Evolutionary conservation across 139 green algal genomes (phyloP).

Genomic region (Dunaliella primolecta): DNA sequence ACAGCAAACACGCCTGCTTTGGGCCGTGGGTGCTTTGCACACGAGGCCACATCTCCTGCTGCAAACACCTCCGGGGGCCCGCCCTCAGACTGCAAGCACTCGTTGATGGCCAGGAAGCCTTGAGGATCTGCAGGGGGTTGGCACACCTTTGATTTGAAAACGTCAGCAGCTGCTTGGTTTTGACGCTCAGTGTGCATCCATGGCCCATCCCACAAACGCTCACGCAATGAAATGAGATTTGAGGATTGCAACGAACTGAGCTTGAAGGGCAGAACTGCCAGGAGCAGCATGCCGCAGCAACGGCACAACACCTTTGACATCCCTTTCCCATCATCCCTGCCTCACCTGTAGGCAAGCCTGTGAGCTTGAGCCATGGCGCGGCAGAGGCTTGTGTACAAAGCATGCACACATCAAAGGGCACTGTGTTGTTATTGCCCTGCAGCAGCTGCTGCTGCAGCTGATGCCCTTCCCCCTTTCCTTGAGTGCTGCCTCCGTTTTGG

Average conservation of each 20-base stretch:
- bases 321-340: no score
- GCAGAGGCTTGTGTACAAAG: conserved; percentile 91
- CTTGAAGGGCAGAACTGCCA: no score
- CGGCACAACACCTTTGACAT: no score
- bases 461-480: not conserved
- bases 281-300: no score
- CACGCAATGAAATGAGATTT: no score
- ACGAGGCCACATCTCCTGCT: conserved; percentile 80
- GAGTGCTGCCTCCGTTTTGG: not conserved
- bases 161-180: no score
- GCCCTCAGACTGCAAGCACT: conserved; percentile 55
- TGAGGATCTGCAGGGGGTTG: conserved; percentile 25
- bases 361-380: conserved; percentile 66
- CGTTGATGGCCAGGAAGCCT: conserved; percentile 85
- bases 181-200: no score
- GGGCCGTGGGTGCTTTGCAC: conserved; percentile 72
- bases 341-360: conserved; percentile 60
- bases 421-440: no score
- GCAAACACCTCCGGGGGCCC: conserved; percentile 82
- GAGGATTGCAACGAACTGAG: no score
- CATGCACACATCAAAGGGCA: conserved; percentile 83
- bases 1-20: conserved; percentile 98
- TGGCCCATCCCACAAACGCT: no score
- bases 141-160: no score
- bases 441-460: not conserved